Percentiles rank a stretch among this genome's conserved stretches.
Conservation (phyloP, 306 rosid species). For the Luffa acutangula region DNA sequence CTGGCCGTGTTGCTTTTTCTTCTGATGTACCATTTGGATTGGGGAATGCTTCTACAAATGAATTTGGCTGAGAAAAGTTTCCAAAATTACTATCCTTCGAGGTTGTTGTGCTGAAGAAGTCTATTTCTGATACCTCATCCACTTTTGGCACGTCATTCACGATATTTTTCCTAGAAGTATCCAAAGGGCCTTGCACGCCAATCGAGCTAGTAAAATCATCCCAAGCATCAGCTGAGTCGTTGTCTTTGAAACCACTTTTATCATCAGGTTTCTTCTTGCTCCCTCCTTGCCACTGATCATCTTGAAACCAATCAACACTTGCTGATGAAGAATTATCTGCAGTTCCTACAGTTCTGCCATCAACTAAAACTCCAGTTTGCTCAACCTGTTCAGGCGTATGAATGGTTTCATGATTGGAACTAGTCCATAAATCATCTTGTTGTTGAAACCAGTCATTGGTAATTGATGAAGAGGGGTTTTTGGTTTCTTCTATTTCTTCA, state of each 20-base stretch:
- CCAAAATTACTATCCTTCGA: slow-evolving; percentile 36
- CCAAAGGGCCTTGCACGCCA: slow-evolving; percentile 26
- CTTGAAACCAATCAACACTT: slow-evolving; percentile 41
- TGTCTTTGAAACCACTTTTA: slow-evolving; percentile 17
- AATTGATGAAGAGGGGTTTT: slow-evolving; percentile 27
- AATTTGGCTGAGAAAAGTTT: slow-evolving; percentile 28
- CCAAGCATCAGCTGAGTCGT: slow-evolving; percentile 48
- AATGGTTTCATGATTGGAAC: slow-evolving; percentile 26
- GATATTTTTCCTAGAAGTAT: slow-evolving; percentile 28
- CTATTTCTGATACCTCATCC: slow-evolving; percentile 27
- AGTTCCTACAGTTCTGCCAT: slow-evolving; percentile 20
- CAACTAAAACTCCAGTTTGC: slow-evolving; percentile 17
- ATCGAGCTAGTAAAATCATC: slow-evolving; percentile 42
- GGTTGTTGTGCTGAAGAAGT: slow-evolving; percentile 29
- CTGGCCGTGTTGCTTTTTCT: slow-evolving; percentile 20
- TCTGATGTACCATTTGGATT: slow-evolving; percentile 24
- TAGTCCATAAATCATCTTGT: slow-evolving; percentile 34
- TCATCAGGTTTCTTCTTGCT: slow-evolving; percentile 23
- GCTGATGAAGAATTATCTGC: slow-evolving; percentile 17
- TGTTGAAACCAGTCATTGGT: slow-evolving; percentile 42
- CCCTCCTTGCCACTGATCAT: slow-evolving; percentile 33
- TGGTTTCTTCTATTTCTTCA: slow-evolving; percentile 23
- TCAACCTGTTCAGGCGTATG: slow-evolving; percentile 34
- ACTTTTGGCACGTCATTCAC: slow-evolving; percentile 20
- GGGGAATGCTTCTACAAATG: slow-evolving; percentile 30